Conservation (phyloP, 495 filamentous ascomycete genomes). For the Podospora pseudoanserina region DNA sequence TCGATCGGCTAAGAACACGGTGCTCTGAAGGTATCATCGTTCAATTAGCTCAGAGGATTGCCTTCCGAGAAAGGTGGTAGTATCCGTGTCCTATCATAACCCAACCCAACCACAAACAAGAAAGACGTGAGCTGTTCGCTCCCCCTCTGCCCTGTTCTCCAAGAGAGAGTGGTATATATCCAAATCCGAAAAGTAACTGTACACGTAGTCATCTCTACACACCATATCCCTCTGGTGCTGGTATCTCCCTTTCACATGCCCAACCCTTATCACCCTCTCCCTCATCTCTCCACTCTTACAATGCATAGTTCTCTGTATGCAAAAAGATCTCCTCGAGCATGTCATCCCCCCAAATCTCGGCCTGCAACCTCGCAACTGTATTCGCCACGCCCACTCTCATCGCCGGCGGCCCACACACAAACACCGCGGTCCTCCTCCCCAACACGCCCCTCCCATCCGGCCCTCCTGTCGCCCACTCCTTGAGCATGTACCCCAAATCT, state of each 20-base stretch:
- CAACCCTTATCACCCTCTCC: background rate
- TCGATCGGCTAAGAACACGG: background rate
- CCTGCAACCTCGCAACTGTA: conserved; percentile 78
- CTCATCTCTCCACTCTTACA: conserved; percentile 39
- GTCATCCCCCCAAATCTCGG: conserved; percentile 71
- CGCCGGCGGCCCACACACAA: conserved; percentile 82
- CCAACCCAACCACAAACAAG: background rate
- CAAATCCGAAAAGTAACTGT: background rate
- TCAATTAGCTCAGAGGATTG: background rate
- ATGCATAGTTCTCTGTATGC: conserved; percentile 91
- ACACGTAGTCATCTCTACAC: background rate
- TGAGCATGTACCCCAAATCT: conserved; percentile 77
- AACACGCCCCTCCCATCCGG: conserved; percentile 60
- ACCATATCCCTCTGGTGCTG: background rate
- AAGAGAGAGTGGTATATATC: background rate
- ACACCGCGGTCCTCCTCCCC: conserved; percentile 82
- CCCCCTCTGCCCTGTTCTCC: background rate
- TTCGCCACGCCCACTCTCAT: conserved; percentile 86
- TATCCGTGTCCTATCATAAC: background rate
- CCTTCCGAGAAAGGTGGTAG: background rate
- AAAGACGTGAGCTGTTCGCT: background rate
- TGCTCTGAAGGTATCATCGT: background rate
- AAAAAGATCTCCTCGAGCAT: conserved; percentile 86
- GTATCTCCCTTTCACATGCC: background rate
- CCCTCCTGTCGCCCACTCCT: conserved; percentile 64